phyloP scores from a whole-genome alignment of 176 grass and related monocot species.

The barley (Hordeum vulgare) region MorexV3_pseudomolecules_assembly NC_058523.1:511224475-511224974 shows the following conservation, averaged over 20 bases:
- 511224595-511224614: background rate
- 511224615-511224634: background rate
- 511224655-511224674: background rate
- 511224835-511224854: background rate
- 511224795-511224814: background rate
- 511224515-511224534: background rate
- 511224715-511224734: background rate
- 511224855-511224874: background rate
- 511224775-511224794: background rate
- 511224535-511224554: background rate
- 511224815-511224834: background rate
- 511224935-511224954: conserved; percentile 85
- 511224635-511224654: background rate
- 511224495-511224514: background rate
- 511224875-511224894: conserved; percentile 20
- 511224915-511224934: conserved; percentile 85
- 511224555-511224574: background rate
- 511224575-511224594: background rate
- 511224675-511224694: background rate
- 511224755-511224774: too few species aligned
- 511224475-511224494: conserved; percentile 4
- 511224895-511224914: conserved; percentile 57
- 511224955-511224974: conserved; percentile 93
- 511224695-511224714: background rate
- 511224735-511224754: background rate